Percentiles rank a stretch among this genome's conserved stretches.
Conservation (phyloP, 345 rosid species). For the Brassica napus region Da-Ae NC_063449.1:42487501-42488000, state of each 20-base stretch:
- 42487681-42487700: neutral
- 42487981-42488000: neutral
- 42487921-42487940: neutral
- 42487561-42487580: conserved; percentile 18
- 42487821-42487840: neutral
- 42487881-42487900: neutral
- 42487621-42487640: conserved; percentile 23
- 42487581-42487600: conserved; percentile 17
- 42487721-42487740: neutral
- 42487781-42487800: neutral
- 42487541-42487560: neutral
- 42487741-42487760: conserved; percentile 7
- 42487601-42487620: conserved; percentile 9
- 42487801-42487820: neutral
- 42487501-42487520: too few relatives aligned
- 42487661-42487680: conserved; percentile 9
- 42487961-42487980: neutral
- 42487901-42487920: neutral
- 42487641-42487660: conserved; percentile 7
- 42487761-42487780: neutral
- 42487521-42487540: too few relatives aligned
- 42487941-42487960: neutral
- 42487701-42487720: neutral
- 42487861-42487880: neutral
- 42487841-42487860: neutral